phyloP scores from a whole-genome alignment of 2,329 filamentous ascomycete genomes.

The Pseudogymnoascus verrucosus region DNA sequence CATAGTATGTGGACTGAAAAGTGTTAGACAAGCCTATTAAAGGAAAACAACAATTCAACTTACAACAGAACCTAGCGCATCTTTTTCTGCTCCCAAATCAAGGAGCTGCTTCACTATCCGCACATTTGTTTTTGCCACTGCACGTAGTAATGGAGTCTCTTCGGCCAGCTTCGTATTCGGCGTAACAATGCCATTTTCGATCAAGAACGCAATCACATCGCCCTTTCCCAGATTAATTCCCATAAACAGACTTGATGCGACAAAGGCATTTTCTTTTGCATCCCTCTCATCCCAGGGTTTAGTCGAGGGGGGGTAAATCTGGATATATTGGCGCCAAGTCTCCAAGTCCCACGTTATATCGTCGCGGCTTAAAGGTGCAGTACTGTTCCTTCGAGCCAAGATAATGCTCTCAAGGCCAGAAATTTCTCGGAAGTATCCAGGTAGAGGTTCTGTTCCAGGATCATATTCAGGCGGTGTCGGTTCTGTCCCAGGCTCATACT shows the following conservation, averaged over 20 bases:
- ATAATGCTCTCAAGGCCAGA: background rate
- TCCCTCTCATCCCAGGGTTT: constrained; percentile 2
- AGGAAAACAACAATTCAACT: background rate
- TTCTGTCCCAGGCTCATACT: background rate
- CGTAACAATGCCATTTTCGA: background rate
- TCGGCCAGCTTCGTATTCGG: background rate
- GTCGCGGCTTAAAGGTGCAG: background rate
- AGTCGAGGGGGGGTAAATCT: background rate
- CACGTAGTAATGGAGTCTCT: constrained; percentile 13
- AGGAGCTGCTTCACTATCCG: constrained; percentile 12
- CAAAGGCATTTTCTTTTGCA: background rate
- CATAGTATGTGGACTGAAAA: background rate
- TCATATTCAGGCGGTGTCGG: background rate
- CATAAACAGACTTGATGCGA: background rate
- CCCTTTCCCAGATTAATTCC: background rate
- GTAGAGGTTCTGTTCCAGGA: background rate
- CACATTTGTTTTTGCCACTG: constrained; percentile 12
- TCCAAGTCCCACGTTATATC: background rate
- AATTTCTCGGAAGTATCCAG: background rate
- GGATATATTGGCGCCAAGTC: background rate
- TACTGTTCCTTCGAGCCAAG: background rate
- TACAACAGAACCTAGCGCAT: constrained; percentile 14
- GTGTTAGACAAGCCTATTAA: background rate
- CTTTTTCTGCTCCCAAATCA: constrained; percentile 12
- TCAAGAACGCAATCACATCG: background rate